Conservation (phyloP, 2,329 filamentous ascomycete species). For the Mollisiaceae sp. region DNA sequence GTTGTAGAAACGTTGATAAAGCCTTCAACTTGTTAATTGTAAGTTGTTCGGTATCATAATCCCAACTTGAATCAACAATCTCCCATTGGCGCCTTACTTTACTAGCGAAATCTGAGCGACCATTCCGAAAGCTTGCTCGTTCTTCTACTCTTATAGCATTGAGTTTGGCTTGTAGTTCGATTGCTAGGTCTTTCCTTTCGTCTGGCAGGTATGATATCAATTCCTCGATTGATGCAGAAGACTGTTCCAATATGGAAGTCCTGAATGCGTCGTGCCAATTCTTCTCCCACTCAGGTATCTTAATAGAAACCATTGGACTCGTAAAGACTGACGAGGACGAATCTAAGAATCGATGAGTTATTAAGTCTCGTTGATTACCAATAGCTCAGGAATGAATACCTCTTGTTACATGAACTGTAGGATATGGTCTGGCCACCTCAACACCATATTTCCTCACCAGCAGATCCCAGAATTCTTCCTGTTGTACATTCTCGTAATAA, state of each 20-base stretch:
- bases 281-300: too few species aligned
- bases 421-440: neutral
- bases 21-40: neutral
- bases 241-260: too few species aligned
- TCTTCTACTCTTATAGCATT: too few species aligned
- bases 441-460: neutral
- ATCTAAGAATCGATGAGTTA: too few species aligned
- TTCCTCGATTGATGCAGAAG: too few species aligned
- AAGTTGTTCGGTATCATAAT: neutral
- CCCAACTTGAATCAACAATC: neutral
- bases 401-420: neutral
- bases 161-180: too few species aligned
- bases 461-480: slow-evolving; percentile 1
- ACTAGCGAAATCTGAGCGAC: neutral
- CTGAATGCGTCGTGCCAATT: too few species aligned
- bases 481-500: slow-evolving; percentile 1
- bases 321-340: too few species aligned
- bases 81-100: neutral
- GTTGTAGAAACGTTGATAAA: neutral
- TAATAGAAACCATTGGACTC: too few species aligned
- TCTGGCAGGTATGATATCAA: too few species aligned
- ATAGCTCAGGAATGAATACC: neutral
- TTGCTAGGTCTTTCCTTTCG: too few species aligned
- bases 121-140: neutral
- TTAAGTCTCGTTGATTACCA: too few species aligned